These are phyloP conservation scores for Gardenia jasminoides DNA, from an alignment of 257 asterid species.

Conservation along the genomic window DNA sequence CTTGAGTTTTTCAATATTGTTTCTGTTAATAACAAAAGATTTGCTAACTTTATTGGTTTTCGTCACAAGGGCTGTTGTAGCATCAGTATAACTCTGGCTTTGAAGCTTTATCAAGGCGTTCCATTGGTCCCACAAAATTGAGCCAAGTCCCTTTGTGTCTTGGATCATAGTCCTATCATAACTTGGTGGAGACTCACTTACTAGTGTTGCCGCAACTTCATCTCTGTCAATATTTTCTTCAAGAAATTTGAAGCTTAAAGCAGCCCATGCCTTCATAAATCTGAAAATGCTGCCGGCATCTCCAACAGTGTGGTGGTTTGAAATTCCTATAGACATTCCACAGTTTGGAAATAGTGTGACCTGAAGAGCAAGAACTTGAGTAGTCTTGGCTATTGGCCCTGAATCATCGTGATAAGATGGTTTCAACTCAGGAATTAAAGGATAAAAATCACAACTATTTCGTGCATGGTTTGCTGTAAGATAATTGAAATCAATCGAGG, in stretches of 20 bases:
- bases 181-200: slow-evolving; percentile 20
- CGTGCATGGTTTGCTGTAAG: slow-evolving; percentile 33
- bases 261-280: slow-evolving; percentile 45
- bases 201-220: neutral
- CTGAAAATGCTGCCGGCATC: slow-evolving; percentile 38
- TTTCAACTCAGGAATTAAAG: slow-evolving; percentile 33
- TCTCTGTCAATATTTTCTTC: slow-evolving; percentile 5
- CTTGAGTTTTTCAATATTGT: slow-evolving; percentile 15
- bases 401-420: neutral
- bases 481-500: slow-evolving; percentile 20
- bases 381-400: neutral
- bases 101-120: neutral
- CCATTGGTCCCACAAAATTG: slow-evolving; percentile 19
- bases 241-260: neutral
- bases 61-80: neutral
- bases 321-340: slow-evolving; percentile 44
- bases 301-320: slow-evolving; percentile 36
- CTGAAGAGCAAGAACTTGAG: slow-evolving; percentile 38
- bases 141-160: slow-evolving; percentile 33
- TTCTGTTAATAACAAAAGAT: slow-evolving; percentile 10
- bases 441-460: slow-evolving; percentile 35
- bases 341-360: slow-evolving; percentile 40
- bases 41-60: slow-evolving; percentile 16
- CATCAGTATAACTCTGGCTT: neutral
- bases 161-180: slow-evolving; percentile 40